These are phyloP conservation scores for Xylaria sp. DNA, from an alignment of 2,329 filamentous ascomycete species.

Conservation along the genomic window DNA sequence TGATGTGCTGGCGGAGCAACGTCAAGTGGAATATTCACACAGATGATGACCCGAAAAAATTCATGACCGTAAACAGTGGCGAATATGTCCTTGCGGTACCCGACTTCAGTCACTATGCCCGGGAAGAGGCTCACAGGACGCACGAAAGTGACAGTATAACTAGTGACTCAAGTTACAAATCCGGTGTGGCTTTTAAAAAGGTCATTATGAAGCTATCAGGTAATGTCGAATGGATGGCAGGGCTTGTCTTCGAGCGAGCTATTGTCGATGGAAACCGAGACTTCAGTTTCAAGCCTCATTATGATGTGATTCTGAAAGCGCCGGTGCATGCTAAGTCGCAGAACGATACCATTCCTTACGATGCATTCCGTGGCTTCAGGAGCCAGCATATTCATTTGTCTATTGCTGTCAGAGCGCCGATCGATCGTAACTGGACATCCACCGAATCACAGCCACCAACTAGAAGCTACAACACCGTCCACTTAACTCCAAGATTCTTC, in stretches of 20 bases:
- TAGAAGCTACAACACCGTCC: slow-evolving; percentile 94
- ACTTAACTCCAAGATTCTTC: slow-evolving; percentile 94
- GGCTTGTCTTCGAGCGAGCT: slow-evolving; percentile 91
- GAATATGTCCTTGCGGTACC: slow-evolving; percentile 95
- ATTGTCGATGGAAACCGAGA: slow-evolving; percentile 76
- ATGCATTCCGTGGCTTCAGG: slow-evolving; percentile 96
- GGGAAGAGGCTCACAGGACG: slow-evolving; percentile 65
- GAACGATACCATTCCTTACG: slow-evolving; percentile 70
- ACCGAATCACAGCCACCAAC: slow-evolving; percentile 76
- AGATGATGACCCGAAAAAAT: slow-evolving; percentile 87
- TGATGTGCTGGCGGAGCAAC: slow-evolving; percentile 98
- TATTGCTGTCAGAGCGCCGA: slow-evolving; percentile 87
- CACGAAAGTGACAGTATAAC: slow-evolving; percentile 69
- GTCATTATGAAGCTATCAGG: slow-evolving; percentile 98
- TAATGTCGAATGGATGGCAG: slow-evolving; percentile 91
- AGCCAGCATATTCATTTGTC: slow-evolving; percentile 98
- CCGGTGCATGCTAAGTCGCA: slow-evolving; percentile 76
- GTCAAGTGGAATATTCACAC: slow-evolving; percentile 87
- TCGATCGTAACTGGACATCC: slow-evolving; percentile 86
- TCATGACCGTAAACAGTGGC: slow-evolving; percentile 95
- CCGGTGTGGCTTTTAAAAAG: slow-evolving; percentile 92
- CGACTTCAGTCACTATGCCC: slow-evolving; percentile 89
- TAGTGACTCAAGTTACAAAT: slow-evolving; percentile 72
- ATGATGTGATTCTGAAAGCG: slow-evolving; percentile 86
- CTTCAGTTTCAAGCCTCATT: slow-evolving; percentile 92